Percentiles rank a stretch among this genome's conserved stretches.
Conservation (phyloP, 2,329 filamentous ascomycete genomes). For the Penicillium concentricum region DNA sequence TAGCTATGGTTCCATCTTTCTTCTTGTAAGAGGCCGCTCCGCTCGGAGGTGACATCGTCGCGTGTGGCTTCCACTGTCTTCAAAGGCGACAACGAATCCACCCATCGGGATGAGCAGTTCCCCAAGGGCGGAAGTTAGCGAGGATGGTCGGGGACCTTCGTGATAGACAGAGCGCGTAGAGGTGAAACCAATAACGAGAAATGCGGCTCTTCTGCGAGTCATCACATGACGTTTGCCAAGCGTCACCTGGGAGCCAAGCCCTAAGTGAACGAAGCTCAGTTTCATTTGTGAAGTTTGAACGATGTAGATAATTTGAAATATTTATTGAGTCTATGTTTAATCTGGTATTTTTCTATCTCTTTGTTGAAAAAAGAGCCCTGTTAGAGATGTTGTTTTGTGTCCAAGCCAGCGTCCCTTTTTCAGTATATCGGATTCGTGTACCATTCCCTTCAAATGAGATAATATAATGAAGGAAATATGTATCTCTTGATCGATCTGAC, state of each 20-base stretch:
- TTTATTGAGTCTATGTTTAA: no score
- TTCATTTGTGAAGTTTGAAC: not conserved
- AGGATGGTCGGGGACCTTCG: constrained; percentile 23
- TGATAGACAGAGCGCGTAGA: constrained; percentile 7
- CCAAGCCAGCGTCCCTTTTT: not conserved
- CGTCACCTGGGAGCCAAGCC: constrained; percentile 10
- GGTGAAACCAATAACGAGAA: constrained; percentile 13
- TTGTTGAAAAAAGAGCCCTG: not conserved
- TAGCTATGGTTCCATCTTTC: constrained; percentile 80
- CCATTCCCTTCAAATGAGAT: not conserved
- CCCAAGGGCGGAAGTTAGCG: constrained; percentile 19
- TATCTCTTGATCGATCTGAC: not conserved
- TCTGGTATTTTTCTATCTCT: no score
- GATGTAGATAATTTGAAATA: not conserved
- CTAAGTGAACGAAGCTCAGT: not conserved
- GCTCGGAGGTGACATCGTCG: constrained; percentile 50
- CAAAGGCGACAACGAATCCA: constrained; percentile 32
- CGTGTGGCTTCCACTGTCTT: constrained; percentile 40
- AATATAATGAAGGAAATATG: not conserved
- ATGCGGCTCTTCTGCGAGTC: constrained; percentile 16
- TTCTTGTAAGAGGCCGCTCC: constrained; percentile 86
- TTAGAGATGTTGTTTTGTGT: not conserved
- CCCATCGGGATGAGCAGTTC: constrained; percentile 34
- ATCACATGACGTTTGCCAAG: constrained; percentile 21
- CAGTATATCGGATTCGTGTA: not conserved